These are phyloP conservation scores for Neofusicoccum sp. DNA, from an alignment of 2,329 filamentous ascomycete genomes.

Conservation along the genomic window DNA sequence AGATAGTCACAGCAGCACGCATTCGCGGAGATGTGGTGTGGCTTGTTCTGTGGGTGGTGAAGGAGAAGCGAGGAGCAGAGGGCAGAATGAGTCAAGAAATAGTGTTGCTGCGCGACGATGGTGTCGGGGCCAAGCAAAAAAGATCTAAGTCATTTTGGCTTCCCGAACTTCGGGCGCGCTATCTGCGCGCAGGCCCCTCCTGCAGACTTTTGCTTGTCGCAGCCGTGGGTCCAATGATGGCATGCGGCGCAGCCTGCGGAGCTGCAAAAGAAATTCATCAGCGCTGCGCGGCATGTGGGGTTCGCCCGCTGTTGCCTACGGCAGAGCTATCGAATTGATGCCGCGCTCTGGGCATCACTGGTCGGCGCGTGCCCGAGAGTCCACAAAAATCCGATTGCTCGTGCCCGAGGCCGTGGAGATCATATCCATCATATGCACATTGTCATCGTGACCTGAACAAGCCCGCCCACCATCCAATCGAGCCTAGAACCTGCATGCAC, in stretches of 20 bases:
- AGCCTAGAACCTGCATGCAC: too few relatives aligned
- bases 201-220: constrained; percentile 15
- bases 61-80: neutral
- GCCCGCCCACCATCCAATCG: neutral
- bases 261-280: neutral
- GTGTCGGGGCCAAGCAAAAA: constrained; percentile 2
- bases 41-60: constrained; percentile 9
- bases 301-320: neutral
- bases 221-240: constrained; percentile 12
- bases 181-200: neutral
- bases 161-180: constrained; percentile 13
- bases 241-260: neutral
- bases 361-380: neutral
- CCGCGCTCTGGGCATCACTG: neutral
- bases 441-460: constrained; percentile 2
- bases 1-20: constrained; percentile 51
- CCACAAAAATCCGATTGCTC: constrained; percentile 4
- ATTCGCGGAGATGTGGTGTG: constrained; percentile 28
- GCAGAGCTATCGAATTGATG: neutral
- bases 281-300: neutral
- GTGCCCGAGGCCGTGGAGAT: neutral
- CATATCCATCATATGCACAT: constrained; percentile 8
- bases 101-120: constrained; percentile 4
- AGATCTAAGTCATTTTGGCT: constrained; percentile 14
- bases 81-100: constrained; percentile 14